Base-by-base conservation (phyloP, 2,329 filamentous ascomycete species). In the Zarea fungicola region DNA sequence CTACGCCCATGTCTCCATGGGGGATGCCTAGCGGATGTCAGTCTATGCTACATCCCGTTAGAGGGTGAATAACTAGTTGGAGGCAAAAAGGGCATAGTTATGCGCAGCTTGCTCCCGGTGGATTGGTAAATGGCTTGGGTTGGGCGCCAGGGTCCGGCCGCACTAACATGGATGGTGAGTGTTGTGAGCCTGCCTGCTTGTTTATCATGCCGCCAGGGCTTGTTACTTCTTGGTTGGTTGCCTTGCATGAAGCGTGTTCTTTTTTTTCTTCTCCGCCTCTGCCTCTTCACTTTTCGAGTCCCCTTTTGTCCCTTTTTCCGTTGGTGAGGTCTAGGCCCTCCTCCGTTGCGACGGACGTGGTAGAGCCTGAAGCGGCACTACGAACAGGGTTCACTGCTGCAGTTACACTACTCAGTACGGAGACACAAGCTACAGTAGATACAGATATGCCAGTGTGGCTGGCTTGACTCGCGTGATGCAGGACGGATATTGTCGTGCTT, bases 271-370 rank as follows among this genome's bases (percentile, higher is more conserved):
- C 6, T 14, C n/a, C n/a, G n/a, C n/a, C n/a, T n/a, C n/a, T n/a
- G n/a, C n/a, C 7, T 18, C 8, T 44, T 19, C 11, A 18, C 14
- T 13, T 44, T 5, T 11, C 8, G n/a, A 13, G 14, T 26, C 8
- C 16, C 14, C 21, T 10, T 5, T 14, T 25, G 10, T 26, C 35
- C 6, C 22, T 14, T 13, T 44, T 13, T 37, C 23, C 16, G 19
- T 26, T 9, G 23, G 7, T 29, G 7, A 29, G 19, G 31, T 16
- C 9, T 29, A 8, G 32, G 32, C 7, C 42, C 23, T 35, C 22
- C 13, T 18, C 19, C 28, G 6, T 47, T 47, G 35, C 44, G 44
- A 48, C 44, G 44, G 44, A 48, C 23, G 44, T 48, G 8, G 44
- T 41, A 40, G 36, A 48, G 41, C 34, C 25, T 31, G 34, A 25